Base-by-base conservation (phyloP, 441 rosid genomes). In the Pelargonium australe region DNA sequence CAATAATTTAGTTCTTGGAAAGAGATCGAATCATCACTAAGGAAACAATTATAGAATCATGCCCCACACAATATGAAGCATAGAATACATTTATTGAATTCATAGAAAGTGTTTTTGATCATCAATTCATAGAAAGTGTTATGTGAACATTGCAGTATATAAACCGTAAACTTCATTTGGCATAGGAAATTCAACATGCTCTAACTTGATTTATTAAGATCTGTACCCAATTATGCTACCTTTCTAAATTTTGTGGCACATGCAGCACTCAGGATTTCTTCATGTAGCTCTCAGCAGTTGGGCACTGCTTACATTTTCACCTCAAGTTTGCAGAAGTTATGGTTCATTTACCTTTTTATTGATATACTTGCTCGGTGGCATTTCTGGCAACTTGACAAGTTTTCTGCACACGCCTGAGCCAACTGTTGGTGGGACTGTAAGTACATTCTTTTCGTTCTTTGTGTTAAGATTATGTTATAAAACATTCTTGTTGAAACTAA, bases 401-500 rank as follows among this genome's bases (percentile, higher is more conserved):
- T 92, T 86, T 81, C 89, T 92, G 71, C 98, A 86, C 70, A 92
- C 96, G 5, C 80, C 93, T 72, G 87, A 80, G 69, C 87, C 89
- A 25, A 82, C 93, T 11, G 96, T 92, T 43, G 96, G 98, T 65
- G 96, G 98, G 58, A 88, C 98, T 1, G 98, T 92, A 83, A 81
- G 85, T 7, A 25, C 40, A 44, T 49, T 34, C 11, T 64, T 68
- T 34, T 25, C 23, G 4, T 14, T 53, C 61, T 55, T 51, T 51
- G 57, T 51, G 60, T 53, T 53, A 20, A 53, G 58, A 51, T 51
- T 55, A 6, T 55, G 9, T 55, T 16, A 16, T 55, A 14, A 20
- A 17, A 17, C 17, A 8, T 55, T 55, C 23, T 55, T 16, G 20
- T 16, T 14, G 25, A 55, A 55, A 16, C 61, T 6, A 55, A 14